These are phyloP conservation scores for Dillenia suffruticosa DNA, from an alignment of 164 flowering plant species.

Conservation along the genomic window DNA sequence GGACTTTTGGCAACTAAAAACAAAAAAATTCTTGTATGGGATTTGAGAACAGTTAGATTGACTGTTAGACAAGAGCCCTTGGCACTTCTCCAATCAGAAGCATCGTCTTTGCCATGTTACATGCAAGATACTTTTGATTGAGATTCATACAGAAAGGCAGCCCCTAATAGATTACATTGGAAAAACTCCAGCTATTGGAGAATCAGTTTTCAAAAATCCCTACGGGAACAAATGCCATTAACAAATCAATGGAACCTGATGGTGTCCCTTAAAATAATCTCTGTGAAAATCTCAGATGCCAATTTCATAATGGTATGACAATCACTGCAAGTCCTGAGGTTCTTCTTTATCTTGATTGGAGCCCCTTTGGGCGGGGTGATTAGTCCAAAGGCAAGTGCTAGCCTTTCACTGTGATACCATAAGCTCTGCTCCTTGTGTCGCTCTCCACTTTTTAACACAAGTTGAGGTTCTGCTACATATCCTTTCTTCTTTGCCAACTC, in stretches of 20 bases:
- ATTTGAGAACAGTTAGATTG: too few relatives aligned
- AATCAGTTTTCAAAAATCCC: constrained; percentile 36
- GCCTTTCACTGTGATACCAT: constrained; percentile 43
- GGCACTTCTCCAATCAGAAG: too few relatives aligned
- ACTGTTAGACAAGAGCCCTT: too few relatives aligned
- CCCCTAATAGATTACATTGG: too few relatives aligned
- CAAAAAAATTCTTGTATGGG: too few relatives aligned
- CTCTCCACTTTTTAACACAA: constrained; percentile 26
- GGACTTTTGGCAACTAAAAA: too few relatives aligned
- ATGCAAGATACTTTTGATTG: too few relatives aligned
- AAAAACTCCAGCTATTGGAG: neutral
- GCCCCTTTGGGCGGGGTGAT: constrained; percentile 25
- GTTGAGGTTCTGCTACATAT: constrained; percentile 36
- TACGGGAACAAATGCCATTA: constrained; percentile 34
- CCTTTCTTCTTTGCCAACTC: constrained; percentile 30
- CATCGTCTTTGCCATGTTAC: too few relatives aligned
- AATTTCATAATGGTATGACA: constrained; percentile 50
- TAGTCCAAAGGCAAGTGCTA: constrained; percentile 43
- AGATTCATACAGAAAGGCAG: too few relatives aligned
- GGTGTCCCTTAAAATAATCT: constrained; percentile 37
- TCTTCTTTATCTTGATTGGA: constrained; percentile 51
- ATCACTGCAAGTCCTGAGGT: constrained; percentile 51
- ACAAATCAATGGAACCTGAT: constrained; percentile 35
- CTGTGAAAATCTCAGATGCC: constrained; percentile 34
- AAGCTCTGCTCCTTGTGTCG: constrained; percentile 30